A percentile compares a stretch with the other conserved stretches of the same genome.
Conservation (phyloP, 805 yeast genomes). For the Grigorovia humatica region DNA sequence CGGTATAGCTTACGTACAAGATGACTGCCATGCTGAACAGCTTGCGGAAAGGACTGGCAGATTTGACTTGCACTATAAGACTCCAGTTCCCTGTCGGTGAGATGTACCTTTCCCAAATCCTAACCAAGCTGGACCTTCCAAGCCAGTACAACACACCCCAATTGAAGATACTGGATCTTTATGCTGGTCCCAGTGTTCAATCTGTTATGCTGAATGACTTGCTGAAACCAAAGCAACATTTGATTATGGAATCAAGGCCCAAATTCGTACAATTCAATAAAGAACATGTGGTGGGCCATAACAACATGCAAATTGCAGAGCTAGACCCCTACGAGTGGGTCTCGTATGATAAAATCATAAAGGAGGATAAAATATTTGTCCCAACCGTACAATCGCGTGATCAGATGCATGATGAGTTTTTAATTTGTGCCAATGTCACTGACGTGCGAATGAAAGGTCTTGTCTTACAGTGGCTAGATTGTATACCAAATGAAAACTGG, state of each 20-base stretch:
- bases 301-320: too few species aligned
- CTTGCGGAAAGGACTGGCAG: background rate
- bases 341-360: constrained; percentile 41
- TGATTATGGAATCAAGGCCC: constrained; percentile 46
- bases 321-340: constrained; percentile 61
- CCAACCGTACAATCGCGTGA: constrained; percentile 31
- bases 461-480: constrained; percentile 62
- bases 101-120: background rate
- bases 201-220: constrained; percentile 52
- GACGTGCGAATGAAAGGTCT: constrained; percentile 50
- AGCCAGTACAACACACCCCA: constrained; percentile 19
- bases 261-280: constrained; percentile 15
- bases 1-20: too few species aligned
- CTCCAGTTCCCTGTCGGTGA: background rate
- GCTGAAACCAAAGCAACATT: constrained; percentile 52
- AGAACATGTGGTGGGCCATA: background rate
- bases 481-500: constrained; percentile 66
- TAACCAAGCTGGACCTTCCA: background rate
- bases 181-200: constrained; percentile 50
- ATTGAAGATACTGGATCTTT: constrained; percentile 47
- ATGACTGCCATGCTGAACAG: background rate
- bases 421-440: constrained; percentile 52
- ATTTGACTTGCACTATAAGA: background rate
- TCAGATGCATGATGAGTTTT: constrained; percentile 41
- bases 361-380: constrained; percentile 34